Evolutionary conservation across 106 monocot species (phyloP).

Genomic region (Narthecium ossifragum): DNA sequence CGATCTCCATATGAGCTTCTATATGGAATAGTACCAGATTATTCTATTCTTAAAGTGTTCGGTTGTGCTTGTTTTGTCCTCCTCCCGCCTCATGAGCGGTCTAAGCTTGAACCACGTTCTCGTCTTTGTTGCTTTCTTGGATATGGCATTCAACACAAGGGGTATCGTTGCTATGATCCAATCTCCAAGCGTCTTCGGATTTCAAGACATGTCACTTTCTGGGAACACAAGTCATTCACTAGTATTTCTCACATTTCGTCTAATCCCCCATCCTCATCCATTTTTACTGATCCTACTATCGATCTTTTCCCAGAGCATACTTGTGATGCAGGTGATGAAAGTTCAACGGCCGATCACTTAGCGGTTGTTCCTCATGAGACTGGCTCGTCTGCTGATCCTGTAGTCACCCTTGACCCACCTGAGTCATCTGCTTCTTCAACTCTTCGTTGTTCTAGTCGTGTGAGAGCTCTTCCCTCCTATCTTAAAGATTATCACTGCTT

Average conservation of each 20-base stretch:
- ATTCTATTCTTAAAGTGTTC: background rate
- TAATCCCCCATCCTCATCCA: background rate
- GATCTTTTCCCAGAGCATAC: background rate
- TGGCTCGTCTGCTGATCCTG: background rate
- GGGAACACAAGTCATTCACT: background rate
- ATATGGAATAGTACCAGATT: background rate
- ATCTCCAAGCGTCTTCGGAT: slow-evolving; percentile 2
- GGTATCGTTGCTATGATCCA: slow-evolving; percentile 1
- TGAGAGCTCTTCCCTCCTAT: background rate
- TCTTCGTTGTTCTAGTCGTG: background rate
- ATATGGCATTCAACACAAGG: slow-evolving; percentile 2
- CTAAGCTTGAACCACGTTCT: background rate
- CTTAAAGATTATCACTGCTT: slow-evolving; percentile 5
- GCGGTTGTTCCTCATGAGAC: no score
- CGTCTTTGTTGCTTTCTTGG: slow-evolving; percentile 5
- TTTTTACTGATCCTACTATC: background rate
- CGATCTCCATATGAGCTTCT: background rate
- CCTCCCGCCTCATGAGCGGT: background rate
- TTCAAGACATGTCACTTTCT: slow-evolving; percentile 2
- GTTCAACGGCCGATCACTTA: background rate
- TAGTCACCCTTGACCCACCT: no score
- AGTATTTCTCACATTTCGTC: background rate
- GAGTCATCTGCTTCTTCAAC: no score
- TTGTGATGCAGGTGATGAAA: background rate
- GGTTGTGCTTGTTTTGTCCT: background rate